A percentile compares a stretch with the other conserved stretches of the same genome.
Evolutionary conservation across 768 basidiomycete species (phyloP).

Genomic region (Tephrocybe sp.): DNA sequence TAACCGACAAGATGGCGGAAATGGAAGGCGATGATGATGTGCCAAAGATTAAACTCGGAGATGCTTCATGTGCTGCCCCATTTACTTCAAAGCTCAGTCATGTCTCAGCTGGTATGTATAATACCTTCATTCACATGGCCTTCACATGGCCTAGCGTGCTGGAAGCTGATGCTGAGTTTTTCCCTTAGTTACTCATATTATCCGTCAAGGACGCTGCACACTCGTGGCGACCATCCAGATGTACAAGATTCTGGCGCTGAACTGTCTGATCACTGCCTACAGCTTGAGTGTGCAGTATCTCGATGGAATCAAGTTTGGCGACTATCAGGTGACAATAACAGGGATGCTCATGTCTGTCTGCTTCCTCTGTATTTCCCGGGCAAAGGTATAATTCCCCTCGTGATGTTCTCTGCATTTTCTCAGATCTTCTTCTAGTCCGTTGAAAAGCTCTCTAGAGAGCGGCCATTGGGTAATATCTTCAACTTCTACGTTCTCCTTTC

Average conservation of each 20-base stretch:
- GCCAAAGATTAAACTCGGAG: conserved; percentile 98
- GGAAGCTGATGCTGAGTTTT: background rate
- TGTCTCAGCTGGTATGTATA: conserved; percentile 86
- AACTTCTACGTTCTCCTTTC: conserved; percentile 94
- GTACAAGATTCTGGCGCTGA: conserved; percentile 99
- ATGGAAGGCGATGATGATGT: conserved; percentile 95
- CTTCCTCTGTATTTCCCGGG: conserved; percentile 96
- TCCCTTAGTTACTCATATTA: conserved; percentile 86
- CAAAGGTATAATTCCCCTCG: conserved; percentile 61
- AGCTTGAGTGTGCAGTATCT: conserved; percentile 96
- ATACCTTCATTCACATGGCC: too few relatives aligned
- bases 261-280: conserved; percentile 98
- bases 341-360: conserved; percentile 98
- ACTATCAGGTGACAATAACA: conserved; percentile 96
- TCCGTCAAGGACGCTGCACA: conserved; percentile 97
- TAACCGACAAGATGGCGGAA: conserved; percentile 84
- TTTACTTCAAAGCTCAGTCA: conserved; percentile 99
- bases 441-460: conserved; percentile 89
- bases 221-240: conserved; percentile 98
- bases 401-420: background rate
- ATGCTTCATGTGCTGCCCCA: conserved; percentile 97
- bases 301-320: conserved; percentile 98
- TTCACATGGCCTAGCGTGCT: background rate
- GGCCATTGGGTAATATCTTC: conserved; percentile 94
- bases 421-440: conserved; percentile 67